Percentiles rank a stretch among this genome's conserved stretches.
These are phyloP conservation scores for Baudoinia panamericana DNA, from an alignment of 495 filamentous ascomycete species.

Conservation along the genomic window DNA sequence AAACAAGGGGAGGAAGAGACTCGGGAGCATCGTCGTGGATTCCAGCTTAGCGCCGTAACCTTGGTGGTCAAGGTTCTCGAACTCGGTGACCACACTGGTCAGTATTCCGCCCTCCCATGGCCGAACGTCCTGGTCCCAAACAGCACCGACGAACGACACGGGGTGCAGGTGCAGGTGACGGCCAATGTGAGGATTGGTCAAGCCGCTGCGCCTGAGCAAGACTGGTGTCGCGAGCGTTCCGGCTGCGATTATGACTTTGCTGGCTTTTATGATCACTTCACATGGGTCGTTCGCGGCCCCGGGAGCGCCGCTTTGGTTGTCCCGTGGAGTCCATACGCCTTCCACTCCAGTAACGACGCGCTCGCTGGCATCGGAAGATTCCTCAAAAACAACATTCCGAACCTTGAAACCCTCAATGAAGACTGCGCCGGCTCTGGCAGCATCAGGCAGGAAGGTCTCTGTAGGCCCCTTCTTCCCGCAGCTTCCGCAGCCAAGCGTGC, in stretches of 20 bases:
- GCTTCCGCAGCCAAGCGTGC: conserved; percentile 59
- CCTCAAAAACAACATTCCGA: conserved; percentile 53
- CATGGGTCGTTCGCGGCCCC: conserved; percentile 37
- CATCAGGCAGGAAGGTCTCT: conserved; percentile 65
- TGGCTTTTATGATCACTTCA: conserved; percentile 59
- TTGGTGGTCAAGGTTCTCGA: conserved; percentile 68
- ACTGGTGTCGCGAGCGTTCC: conserved; percentile 66
- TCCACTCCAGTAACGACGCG: conserved; percentile 52
- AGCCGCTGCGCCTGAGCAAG: conserved; percentile 59
- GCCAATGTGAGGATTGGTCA: conserved; percentile 71
- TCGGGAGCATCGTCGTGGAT: conserved; percentile 52
- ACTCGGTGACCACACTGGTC: conserved; percentile 61
- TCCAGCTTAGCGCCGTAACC: conserved; percentile 81
- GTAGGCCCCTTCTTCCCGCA: conserved; percentile 66
- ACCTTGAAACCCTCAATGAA: conserved; percentile 71
- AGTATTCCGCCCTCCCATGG: conserved; percentile 73
- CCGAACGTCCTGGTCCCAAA: conserved; percentile 50
- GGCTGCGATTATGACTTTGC: conserved; percentile 64
- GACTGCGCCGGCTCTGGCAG: conserved; percentile 54
- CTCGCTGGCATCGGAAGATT: conserved; percentile 32
- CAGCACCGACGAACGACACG: conserved; percentile 43
- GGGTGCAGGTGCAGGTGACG: conserved; percentile 74
- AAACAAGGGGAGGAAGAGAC: conserved; percentile 41
- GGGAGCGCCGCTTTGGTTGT: conserved; percentile 43
- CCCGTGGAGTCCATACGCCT: conserved; percentile 62